phyloP scores from a whole-genome alignment of 2,329 filamentous ascomycete genomes.

The Colletotrichum filicis region DNA sequence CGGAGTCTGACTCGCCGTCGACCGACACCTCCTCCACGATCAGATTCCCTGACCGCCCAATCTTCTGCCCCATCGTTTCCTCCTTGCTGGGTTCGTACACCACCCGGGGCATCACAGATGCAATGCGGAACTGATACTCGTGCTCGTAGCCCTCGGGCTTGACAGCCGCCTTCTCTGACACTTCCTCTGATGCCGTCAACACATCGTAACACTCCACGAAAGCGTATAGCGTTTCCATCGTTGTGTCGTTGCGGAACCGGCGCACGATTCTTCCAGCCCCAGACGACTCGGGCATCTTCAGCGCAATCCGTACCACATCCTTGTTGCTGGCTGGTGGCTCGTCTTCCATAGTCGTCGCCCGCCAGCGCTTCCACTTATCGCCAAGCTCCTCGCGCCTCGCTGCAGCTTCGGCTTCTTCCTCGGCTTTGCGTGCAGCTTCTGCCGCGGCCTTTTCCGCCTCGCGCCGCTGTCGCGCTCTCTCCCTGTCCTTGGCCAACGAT shows the following conservation, averaged over 20 bases:
- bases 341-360: conserved; percentile 71
- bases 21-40: conserved; percentile 80
- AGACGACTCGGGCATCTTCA: conserved; percentile 69
- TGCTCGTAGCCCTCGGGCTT: conserved; percentile 80
- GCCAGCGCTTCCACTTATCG: conserved; percentile 84
- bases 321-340: conserved; percentile 75
- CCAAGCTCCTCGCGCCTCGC: conserved; percentile 55
- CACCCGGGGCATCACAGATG: conserved; percentile 84
- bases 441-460: conserved; percentile 80
- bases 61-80: conserved; percentile 75
- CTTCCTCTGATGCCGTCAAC: conserved; percentile 55
- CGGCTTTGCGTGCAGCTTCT: conserved; percentile 72
- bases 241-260: conserved; percentile 75
- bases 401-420: conserved; percentile 71
- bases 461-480: conserved; percentile 79
- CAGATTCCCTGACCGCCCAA: conserved; percentile 87
- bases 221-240: conserved; percentile 90
- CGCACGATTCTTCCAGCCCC: conserved; percentile 81
- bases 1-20: conserved; percentile 34
- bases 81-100: conserved; percentile 78
- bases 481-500: conserved; percentile 87
- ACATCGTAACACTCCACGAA: conserved; percentile 92
- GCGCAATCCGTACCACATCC: conserved; percentile 77
- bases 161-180: conserved; percentile 40
- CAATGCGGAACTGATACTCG: conserved; percentile 85